phyloP scores from a whole-genome alignment of 2,329 filamentous ascomycete genomes.

The Cladorrhinum sp. region DNA sequence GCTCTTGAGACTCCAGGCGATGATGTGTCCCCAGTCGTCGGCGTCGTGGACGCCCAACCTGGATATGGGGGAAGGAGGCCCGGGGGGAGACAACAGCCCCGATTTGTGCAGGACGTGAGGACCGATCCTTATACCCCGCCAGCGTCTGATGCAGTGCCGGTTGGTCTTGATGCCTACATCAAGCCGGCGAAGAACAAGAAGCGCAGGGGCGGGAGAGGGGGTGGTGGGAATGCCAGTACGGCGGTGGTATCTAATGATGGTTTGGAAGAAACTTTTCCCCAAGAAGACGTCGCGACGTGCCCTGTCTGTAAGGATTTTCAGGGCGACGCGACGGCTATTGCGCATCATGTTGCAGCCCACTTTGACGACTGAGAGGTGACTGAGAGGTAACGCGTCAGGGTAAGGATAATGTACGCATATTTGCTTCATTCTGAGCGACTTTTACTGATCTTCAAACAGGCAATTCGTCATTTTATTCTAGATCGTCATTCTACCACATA shows the following conservation, averaged over 20 bases:
- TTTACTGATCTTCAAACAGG: too few species aligned
- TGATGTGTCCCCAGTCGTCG: too few species aligned
- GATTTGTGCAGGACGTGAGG: constrained; percentile 7
- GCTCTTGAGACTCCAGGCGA: not conserved
- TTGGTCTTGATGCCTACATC: constrained; percentile 52
- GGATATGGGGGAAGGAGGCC: not conserved
- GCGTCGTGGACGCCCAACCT: not conserved
- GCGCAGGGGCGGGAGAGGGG: constrained; percentile 24
- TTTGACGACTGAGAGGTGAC: constrained; percentile 43
- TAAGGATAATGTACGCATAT: not conserved
- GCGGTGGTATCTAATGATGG: not conserved
- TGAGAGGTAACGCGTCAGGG: not conserved
- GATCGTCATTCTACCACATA: too few species aligned
- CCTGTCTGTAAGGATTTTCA: constrained; percentile 66
- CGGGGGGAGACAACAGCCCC: not conserved
- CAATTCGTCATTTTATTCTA: too few species aligned
- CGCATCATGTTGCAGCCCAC: constrained; percentile 62
- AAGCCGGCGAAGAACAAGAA: constrained; percentile 36
- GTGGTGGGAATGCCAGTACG: not conserved
- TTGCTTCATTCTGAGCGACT: too few species aligned
- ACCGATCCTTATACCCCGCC: not conserved
- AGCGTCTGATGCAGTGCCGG: constrained; percentile 29
- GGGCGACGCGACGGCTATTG: constrained; percentile 66
- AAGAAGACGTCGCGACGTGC: constrained; percentile 41
- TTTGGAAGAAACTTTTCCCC: not conserved